Base-by-base conservation (phyloP, 2,329 filamentous ascomycete genomes). In the Ophiostoma perfectum region DNA sequence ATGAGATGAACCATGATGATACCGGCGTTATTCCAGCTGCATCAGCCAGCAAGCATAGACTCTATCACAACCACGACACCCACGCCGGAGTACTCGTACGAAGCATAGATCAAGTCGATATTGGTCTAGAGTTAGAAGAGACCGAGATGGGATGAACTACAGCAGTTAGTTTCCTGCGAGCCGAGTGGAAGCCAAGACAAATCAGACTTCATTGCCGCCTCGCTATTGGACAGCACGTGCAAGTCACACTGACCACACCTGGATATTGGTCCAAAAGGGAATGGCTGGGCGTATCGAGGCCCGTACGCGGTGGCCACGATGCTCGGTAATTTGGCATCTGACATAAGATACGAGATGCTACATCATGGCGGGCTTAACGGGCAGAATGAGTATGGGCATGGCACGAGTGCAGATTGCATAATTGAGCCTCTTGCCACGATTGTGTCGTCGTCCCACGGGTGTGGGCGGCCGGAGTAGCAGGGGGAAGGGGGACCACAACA, bases 161-260 rank as follows among this genome's bases (percentile, higher is more conserved):
- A n/a, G n/a, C 27, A 27, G 27, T 27, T 55, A 55, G 27, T 55
- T 4, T 55, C 49, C 27, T 27, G 27, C 27, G 49, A 55, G 16
- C 49, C 49, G 49, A 55, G 49, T 47, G n/a, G 18, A 9, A 55
- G 49, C 49, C 49, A 55, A 55, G 49, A 55, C n/a, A 55, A 27
- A 36, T 9, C 18, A 55, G 49, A 55, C 49, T 55, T 55, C 49
- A 27, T 27, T 55, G 49, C 49, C 49, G 12, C 12, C 49, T 55
- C 18, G 49, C 18, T 55, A 55, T 55, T 55, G 49, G 49, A 2
- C 49, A 36, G 45, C 49, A 55, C n/a, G n/a, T 3, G 49, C 14
- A 8, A 9, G 27, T 27, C 18, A 27, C 12, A 45, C 18, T 55
- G 49, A 55, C 49, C 49, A 55, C 49, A 14, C 18, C 49, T 9